A percentile compares a stretch with the other conserved stretches of the same genome.
Conservation (phyloP, 2,329 filamentous ascomycete species). For the Beauveria rudraprayagi region DNA sequence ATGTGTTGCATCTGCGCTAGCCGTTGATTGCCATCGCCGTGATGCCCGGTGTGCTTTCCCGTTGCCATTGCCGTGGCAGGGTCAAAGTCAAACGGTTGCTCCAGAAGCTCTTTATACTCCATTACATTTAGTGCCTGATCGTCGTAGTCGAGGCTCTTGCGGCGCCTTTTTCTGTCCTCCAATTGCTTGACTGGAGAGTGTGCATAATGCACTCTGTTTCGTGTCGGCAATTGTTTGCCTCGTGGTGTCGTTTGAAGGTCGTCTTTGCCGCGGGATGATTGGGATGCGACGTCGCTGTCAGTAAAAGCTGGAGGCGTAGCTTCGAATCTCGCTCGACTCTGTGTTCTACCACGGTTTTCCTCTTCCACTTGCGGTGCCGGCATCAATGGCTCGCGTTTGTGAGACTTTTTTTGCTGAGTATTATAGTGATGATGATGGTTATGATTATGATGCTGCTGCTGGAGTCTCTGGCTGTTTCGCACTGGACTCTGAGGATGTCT, state of each 20-base stretch:
- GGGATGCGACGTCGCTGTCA: conserved; percentile 2
- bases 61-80: conserved; percentile 38
- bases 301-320: conserved; percentile 4
- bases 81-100: conserved; percentile 50
- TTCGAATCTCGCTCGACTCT: conserved; percentile 9
- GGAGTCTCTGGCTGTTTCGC: conserved; percentile 4
- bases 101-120: conserved; percentile 41
- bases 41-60: conserved; percentile 24
- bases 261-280: conserved; percentile 9
- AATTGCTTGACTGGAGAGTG: conserved; percentile 13
- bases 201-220: conserved; percentile 19
- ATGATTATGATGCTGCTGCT: neutral
- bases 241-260: conserved; percentile 14
- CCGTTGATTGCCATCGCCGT: conserved; percentile 20
- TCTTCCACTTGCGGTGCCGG: neutral
- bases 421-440: neutral
- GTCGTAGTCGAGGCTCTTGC: conserved; percentile 45
- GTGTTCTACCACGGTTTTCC: neutral
- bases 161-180: conserved; percentile 33
- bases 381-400: neutral
- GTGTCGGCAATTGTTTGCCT: conserved; percentile 14
- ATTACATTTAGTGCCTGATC: conserved; percentile 47
- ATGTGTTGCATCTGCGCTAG: conserved; percentile 42
- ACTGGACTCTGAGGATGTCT: neutral
- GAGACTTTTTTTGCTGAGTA: neutral